A percentile compares a stretch with the other conserved stretches of the same genome.
Evolutionary conservation across 805 yeast species (phyloP).

Genomic region (Candida ponderosae): DNA sequence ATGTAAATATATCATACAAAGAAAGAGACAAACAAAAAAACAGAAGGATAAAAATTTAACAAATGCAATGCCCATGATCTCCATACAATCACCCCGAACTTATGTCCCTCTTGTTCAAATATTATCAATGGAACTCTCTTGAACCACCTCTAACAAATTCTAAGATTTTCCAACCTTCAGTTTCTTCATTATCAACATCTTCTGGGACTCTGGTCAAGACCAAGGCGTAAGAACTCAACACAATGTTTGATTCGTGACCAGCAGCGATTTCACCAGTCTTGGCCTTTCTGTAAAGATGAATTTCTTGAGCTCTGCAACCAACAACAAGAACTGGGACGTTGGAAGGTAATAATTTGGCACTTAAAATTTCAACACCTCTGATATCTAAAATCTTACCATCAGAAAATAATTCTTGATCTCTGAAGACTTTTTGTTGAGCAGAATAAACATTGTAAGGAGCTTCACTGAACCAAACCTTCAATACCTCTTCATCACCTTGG

Average conservation of each 20-base stretch:
- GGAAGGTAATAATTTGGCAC: conserved; percentile 82
- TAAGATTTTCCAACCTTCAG: conserved; percentile 95
- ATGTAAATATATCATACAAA: too few relatives aligned
- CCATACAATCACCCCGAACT: too few relatives aligned
- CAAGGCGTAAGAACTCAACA: conserved; percentile 92
- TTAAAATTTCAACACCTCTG: conserved; percentile 88
- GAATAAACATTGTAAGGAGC: conserved; percentile 94
- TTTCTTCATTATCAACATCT: conserved; percentile 79
- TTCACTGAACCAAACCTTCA: conserved; percentile 90
- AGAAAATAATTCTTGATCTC: conserved; percentile 84
- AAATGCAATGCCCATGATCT: too few relatives aligned
- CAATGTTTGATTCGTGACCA: conserved; percentile 89
- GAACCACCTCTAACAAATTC: conserved; percentile 94
- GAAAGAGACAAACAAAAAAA: too few relatives aligned
- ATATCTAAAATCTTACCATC: conserved; percentile 91
- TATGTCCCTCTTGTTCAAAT: too few relatives aligned
- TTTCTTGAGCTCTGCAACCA: conserved; percentile 94
- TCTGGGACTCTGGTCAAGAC: conserved; percentile 91
- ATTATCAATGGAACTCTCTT: conserved; percentile 47
- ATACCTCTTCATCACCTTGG: conserved; percentile 75
- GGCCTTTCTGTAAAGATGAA: conserved; percentile 78
- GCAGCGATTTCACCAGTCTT: conserved; percentile 95
- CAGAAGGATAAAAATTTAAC: too few relatives aligned
- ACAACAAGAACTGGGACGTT: conserved; percentile 89
- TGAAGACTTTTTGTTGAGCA: conserved; percentile 86